Conservation (phyloP, 2,329 filamentous ascomycete species). For the Colletotrichum liaoningense region DNA sequence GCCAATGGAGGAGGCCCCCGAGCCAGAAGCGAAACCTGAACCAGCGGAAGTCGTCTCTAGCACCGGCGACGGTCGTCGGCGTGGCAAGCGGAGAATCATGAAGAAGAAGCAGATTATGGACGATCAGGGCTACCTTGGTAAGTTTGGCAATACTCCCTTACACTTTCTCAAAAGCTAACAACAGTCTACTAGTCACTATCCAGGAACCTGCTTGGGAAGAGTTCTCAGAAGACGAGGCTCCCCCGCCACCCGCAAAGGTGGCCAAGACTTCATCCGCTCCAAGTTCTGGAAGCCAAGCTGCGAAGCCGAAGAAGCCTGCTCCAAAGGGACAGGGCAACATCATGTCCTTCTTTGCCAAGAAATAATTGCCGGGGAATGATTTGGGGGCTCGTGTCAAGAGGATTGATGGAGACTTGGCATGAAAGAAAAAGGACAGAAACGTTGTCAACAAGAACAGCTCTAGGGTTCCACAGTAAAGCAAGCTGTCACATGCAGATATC, state of each 20-base stretch:
- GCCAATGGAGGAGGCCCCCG: slow-evolving; percentile 53
- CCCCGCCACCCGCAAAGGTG: slow-evolving; percentile 58
- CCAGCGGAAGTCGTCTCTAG: slow-evolving; percentile 65
- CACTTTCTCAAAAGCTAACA: slow-evolving; percentile 16
- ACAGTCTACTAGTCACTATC: slow-evolving; percentile 74
- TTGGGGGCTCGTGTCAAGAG: too few species aligned
- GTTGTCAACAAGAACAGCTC: background rate
- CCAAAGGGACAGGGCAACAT: slow-evolving; percentile 82
- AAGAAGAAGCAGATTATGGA: slow-evolving; percentile 90
- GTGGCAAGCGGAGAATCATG: slow-evolving; percentile 83
- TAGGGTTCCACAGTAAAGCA: background rate
- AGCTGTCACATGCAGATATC: background rate
- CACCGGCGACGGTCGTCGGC: slow-evolving; percentile 69
- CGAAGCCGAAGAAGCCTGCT: slow-evolving; percentile 65
- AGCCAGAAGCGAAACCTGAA: slow-evolving; percentile 53
- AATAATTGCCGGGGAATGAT: slow-evolving; percentile 52
- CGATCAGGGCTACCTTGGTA: slow-evolving; percentile 90
- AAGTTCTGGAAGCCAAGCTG: slow-evolving; percentile 56
- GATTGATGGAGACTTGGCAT: background rate
- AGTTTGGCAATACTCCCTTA: slow-evolving; percentile 43
- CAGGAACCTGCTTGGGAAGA: slow-evolving; percentile 91
- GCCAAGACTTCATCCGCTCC: slow-evolving; percentile 58
- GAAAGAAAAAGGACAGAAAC: background rate
- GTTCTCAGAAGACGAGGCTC: slow-evolving; percentile 89
- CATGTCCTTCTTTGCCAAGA: slow-evolving; percentile 93